A percentile compares a stretch with the other conserved stretches of the same genome.
phyloP scores from a whole-genome alignment of 2,329 filamentous ascomycete species.

The Huntiella bhutanensis region DNA sequence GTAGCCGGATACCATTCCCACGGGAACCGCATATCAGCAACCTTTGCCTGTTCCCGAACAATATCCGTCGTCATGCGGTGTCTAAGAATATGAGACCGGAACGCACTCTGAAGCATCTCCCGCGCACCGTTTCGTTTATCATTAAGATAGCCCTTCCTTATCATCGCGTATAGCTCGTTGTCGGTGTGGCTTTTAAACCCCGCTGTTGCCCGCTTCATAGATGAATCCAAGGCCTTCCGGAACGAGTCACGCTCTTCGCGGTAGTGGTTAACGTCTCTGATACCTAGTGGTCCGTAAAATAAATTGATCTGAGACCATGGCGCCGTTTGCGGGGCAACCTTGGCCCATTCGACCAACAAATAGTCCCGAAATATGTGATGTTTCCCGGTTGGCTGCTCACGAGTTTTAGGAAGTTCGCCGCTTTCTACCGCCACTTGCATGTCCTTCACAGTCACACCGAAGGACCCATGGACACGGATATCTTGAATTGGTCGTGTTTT shows the following conservation, averaged over 20 bases:
- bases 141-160: slow-evolving; percentile 41
- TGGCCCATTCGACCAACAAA: slow-evolving; percentile 8
- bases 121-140: slow-evolving; percentile 31
- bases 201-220: slow-evolving; percentile 25
- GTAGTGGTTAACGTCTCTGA: slow-evolving; percentile 21
- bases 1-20: slow-evolving; percentile 85
- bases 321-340: slow-evolving; percentile 7
- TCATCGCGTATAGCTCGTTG: slow-evolving; percentile 36
- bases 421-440: slow-evolving; percentile 5
- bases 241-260: slow-evolving; percentile 28
- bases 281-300: slow-evolving; percentile 13
- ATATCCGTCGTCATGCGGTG: slow-evolving; percentile 36
- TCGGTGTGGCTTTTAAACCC: slow-evolving; percentile 17
- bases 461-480: slow-evolving; percentile 5
- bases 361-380: slow-evolving; percentile 11
- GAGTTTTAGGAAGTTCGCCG: slow-evolving; percentile 5
- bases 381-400: slow-evolving; percentile 5
- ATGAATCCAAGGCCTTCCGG: slow-evolving; percentile 24
- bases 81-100: slow-evolving; percentile 46
- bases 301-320: slow-evolving; percentile 10
- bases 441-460: background rate
- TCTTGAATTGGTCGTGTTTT: background rate
- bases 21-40: slow-evolving; percentile 76
- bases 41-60: slow-evolving; percentile 37
- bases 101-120: slow-evolving; percentile 45